phyloP scores from a whole-genome alignment of 108 stramenopile species.

The Fragilariopsis cylindrus region DNA sequence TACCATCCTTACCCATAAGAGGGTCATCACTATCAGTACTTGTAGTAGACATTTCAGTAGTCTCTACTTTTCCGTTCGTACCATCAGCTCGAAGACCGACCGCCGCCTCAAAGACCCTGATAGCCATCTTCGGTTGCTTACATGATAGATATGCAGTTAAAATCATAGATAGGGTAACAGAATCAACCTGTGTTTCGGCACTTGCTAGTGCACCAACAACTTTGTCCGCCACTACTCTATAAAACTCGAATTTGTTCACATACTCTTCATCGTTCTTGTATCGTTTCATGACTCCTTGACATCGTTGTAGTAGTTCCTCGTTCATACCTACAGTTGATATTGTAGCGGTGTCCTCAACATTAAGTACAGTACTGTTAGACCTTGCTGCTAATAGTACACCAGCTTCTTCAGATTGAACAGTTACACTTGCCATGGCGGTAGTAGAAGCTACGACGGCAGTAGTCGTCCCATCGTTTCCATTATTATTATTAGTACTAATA shows the following conservation, averaged over 20 bases:
- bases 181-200: constrained; percentile 66
- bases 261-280: constrained; percentile 51
- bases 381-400: constrained; percentile 8
- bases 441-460: constrained; percentile 24
- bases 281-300: constrained; percentile 68
- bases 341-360: constrained; percentile 22
- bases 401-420: background rate
- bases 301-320: constrained; percentile 54
- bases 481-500: constrained; percentile 2
- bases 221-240: constrained; percentile 72
- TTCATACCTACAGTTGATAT: background rate
- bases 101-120: constrained; percentile 77
- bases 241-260: constrained; percentile 53
- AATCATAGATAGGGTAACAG: constrained; percentile 70
- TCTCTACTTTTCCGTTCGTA: constrained; percentile 17
- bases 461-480: constrained; percentile 36
- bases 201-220: constrained; percentile 81
- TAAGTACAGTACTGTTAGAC: constrained; percentile 15
- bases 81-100: constrained; percentile 68
- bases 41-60: background rate
- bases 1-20: constrained; percentile 34
- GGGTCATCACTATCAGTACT: constrained; percentile 33
- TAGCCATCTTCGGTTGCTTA: constrained; percentile 53
- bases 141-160: constrained; percentile 77
- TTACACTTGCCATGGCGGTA: constrained; percentile 8